Percentiles rank a stretch among this genome's conserved stretches.
phyloP scores from a whole-genome alignment of 2,329 filamentous ascomycete genomes.

The Pyricularia sp. region DNA sequence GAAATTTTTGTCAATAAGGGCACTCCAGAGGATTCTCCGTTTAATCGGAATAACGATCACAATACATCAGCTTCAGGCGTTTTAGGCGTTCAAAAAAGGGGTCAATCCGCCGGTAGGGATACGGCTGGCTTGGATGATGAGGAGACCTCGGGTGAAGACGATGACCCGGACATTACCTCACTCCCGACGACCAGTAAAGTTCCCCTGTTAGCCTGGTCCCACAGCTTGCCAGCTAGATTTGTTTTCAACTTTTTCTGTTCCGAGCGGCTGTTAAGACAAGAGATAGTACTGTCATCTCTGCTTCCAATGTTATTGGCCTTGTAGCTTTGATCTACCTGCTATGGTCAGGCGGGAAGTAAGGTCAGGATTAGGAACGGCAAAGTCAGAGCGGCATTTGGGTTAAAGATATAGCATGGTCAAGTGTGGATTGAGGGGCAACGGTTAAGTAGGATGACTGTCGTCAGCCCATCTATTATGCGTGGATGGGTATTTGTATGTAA shows the following conservation, averaged over 20 bases:
- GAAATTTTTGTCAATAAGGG: constrained; percentile 47
- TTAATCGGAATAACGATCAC: constrained; percentile 22
- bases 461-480: constrained; percentile 16
- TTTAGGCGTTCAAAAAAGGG: constrained; percentile 22
- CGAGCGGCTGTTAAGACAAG: background rate
- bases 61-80: constrained; percentile 32
- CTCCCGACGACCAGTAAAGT: constrained; percentile 40
- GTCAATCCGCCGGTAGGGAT: constrained; percentile 17
- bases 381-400: background rate
- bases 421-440: constrained; percentile 43
- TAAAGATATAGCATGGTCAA: constrained; percentile 7
- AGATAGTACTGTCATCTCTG: background rate
- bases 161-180: constrained; percentile 49
- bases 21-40: constrained; percentile 15
- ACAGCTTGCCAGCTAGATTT: constrained; percentile 14
- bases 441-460: constrained; percentile 51
- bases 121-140: constrained; percentile 26
- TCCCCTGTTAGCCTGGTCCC: constrained; percentile 54
- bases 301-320: background rate
- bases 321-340: background rate
- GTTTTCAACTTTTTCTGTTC: constrained; percentile 3
- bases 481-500: background rate
- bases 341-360: background rate
- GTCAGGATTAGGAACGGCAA: background rate
- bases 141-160: constrained; percentile 45